phyloP scores from a whole-genome alignment of 2,329 filamentous ascomycete species.

The Tolypocladium tundrense region DNA sequence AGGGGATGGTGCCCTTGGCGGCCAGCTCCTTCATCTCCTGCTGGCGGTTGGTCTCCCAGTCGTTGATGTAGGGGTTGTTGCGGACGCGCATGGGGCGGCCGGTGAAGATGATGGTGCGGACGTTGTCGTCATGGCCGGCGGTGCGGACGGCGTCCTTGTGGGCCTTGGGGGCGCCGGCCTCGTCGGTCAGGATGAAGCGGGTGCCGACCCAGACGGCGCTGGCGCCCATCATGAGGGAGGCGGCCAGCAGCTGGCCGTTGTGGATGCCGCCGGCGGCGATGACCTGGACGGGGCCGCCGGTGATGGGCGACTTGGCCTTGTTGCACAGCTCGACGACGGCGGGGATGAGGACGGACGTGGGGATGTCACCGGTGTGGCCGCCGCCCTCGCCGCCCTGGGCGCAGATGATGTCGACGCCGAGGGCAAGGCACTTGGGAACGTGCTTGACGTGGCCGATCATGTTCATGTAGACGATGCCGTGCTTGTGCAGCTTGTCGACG shows the following conservation, averaged over 20 bases:
- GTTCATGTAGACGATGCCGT: conserved; percentile 96
- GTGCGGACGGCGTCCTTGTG: conserved; percentile 95
- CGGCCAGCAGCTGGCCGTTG: conserved; percentile 84
- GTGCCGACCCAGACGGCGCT: conserved; percentile 94
- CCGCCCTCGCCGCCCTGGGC: conserved; percentile 97
- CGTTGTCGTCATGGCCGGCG: conserved; percentile 86
- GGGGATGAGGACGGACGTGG: conserved; percentile 86
- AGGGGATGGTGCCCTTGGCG: conserved; percentile 79
- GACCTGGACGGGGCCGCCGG: conserved; percentile 79
- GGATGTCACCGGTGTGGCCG: conserved; percentile 90
- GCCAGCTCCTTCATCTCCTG: conserved; percentile 90
- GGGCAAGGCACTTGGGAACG: conserved; percentile 87
- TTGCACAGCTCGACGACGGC: conserved; percentile 75
- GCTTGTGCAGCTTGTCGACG: conserved; percentile 80
- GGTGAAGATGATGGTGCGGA: conserved; percentile 97
- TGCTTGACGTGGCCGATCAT: conserved; percentile 99
- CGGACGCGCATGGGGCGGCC: conserved; percentile 89
- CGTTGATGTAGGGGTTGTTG: conserved; percentile 84
- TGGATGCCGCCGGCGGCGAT: conserved; percentile 89
- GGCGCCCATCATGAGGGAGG: conserved; percentile 86
- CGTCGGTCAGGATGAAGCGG: conserved; percentile 84
- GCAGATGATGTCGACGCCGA: conserved; percentile 93
- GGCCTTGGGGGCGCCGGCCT: conserved; percentile 84
- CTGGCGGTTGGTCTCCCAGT: conserved; percentile 91
- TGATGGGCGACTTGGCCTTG: conserved; percentile 77